Evolutionary conservation across 345 rosid genomes (phyloP), one percentile per base, ranked within the genome.

Genomic region (Alliaria petiolata): DNA sequence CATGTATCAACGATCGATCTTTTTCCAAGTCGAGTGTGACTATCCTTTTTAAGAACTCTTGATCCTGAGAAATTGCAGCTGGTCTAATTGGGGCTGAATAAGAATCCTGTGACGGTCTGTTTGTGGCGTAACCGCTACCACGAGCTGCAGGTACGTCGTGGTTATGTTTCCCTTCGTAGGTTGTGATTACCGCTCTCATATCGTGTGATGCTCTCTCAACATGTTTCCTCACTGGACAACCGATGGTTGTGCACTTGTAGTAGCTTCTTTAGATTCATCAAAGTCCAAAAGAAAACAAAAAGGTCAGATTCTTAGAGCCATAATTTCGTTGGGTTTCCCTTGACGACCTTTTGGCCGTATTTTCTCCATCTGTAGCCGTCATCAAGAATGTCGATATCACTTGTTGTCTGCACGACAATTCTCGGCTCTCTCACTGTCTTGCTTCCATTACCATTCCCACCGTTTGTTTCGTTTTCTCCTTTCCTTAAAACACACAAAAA

Each of bases 361-460:
- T 95, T 95, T 68, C 99, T 88, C 99, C 99, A 95, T 31, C 95
- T 89, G 39, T 91, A 95, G 7, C 99, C 99, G 58, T 95, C 99
- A 8, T 95, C 97, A 13, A 95, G 96, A 57, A 91, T 91, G 74
- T 95, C 99, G 4, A 95, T 95, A 47, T 95, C 97, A 71, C 99
- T 95, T 25, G 91, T 85, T 22, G 97, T 95, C 69, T 95, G 99
- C 72, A 95, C 97, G 9, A 95, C 96, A 42, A 91, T 86, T 73
- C 93, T 88, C 0, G 99, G 97, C 72, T 95, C 93, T 67, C 91
- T 87, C 58, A 88, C 93, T 0, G 99, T 83, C 75, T 85, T 86
- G 84, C 82, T 91, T 51, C 84, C 95, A 1, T 81, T 49, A 59
- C 86, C 91, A 20, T 78, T 75, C 22, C 82, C 90, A 43, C 85